Percentiles rank a stretch among this genome's conserved stretches.
Evolutionary conservation across 208 protist species (phyloP).

Genomic region (Trypanosoma avium): DNA sequence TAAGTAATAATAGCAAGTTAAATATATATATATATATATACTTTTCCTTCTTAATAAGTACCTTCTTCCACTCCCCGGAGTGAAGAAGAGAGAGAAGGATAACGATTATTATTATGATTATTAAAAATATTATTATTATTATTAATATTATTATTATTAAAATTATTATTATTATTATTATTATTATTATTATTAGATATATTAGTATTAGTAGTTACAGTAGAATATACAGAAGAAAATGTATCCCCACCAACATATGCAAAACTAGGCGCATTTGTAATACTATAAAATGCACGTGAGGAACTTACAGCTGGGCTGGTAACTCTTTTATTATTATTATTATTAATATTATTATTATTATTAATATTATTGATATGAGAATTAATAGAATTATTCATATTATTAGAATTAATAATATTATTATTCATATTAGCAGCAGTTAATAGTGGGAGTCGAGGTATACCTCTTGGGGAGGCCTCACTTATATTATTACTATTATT

Average conservation of each 20-base stretch:
- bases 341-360: background rate
- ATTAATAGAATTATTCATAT: background rate
- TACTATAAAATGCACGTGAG: background rate
- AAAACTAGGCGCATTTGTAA: constrained; percentile 1
- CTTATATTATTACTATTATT: too few relatives aligned
- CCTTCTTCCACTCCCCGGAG: too few relatives aligned
- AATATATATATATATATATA: too few relatives aligned
- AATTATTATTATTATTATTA: background rate
- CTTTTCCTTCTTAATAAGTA: too few relatives aligned
- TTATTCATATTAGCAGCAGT: background rate
- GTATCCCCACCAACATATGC: background rate
- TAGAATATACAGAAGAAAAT: background rate
- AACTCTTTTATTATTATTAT: background rate
- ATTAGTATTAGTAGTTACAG: background rate
- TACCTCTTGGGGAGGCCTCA: too few relatives aligned
- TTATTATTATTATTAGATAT: background rate
- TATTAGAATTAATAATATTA: background rate
- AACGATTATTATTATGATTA: too few relatives aligned
- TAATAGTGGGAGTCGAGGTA: too few relatives aligned
- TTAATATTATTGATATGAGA: background rate
- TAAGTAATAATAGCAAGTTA: too few relatives aligned
- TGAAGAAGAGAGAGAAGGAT: too few relatives aligned
- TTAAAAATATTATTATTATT: too few relatives aligned
- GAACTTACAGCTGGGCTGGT: background rate
- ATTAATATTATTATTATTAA: background rate